phyloP scores from a whole-genome alignment of 352 stramenopile species.

The Globisporangium uncinulatum region DNA sequence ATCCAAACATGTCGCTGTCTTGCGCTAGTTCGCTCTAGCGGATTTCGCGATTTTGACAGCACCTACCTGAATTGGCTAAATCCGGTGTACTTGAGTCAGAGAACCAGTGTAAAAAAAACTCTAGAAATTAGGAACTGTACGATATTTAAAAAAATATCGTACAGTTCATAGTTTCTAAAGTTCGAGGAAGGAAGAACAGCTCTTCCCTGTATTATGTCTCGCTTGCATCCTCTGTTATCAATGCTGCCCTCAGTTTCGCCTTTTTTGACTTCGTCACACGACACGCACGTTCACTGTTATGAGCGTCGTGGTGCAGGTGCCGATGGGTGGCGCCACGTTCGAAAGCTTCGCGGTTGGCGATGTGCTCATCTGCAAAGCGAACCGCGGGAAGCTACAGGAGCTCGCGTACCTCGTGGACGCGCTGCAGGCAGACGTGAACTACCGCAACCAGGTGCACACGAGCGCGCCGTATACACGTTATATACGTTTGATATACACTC shows the following conservation, averaged over 20 bases:
- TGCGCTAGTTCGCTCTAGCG: no score
- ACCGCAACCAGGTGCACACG: constrained; percentile 68
- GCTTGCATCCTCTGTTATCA: not conserved
- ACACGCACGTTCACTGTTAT: constrained; percentile 27
- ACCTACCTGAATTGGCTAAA: no score
- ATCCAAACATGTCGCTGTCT: no score
- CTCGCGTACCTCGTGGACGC: constrained; percentile 69
- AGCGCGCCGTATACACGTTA: not conserved
- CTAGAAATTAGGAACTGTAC: no score
- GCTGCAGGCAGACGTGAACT: constrained; percentile 79
- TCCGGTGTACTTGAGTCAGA: no score
- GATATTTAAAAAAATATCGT: no score
- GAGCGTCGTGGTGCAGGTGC: constrained; percentile 64
- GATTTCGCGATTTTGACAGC: no score
- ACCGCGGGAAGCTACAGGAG: constrained; percentile 80
- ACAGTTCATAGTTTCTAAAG: no score
- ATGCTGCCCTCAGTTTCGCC: no score
- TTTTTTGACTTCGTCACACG: not conserved
- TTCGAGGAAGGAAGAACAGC: no score
- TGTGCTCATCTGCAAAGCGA: constrained; percentile 81
- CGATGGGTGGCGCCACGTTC: constrained; percentile 45
- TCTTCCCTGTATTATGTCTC: not conserved
- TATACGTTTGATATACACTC: no score
- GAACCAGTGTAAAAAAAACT: no score
- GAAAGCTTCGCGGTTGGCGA: constrained; percentile 83